These are phyloP conservation scores for Symbiodinium natans DNA, from an alignment of 73 alveolate genomes.

Conservation along the genomic window DNA sequence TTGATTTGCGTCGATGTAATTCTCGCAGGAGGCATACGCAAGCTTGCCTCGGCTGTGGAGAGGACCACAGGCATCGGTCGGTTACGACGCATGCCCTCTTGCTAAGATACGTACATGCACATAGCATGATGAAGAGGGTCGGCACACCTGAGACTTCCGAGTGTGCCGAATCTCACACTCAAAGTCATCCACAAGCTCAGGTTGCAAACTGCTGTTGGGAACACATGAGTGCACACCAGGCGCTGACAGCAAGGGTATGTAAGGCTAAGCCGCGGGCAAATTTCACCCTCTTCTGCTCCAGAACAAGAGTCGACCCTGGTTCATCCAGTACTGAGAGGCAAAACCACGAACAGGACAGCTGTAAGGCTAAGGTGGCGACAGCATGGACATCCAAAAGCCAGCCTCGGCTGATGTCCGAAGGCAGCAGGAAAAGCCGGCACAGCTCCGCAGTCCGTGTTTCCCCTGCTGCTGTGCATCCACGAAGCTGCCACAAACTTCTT, in stretches of 20 bases:
- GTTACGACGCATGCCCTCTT: not conserved
- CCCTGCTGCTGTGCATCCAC: not conserved
- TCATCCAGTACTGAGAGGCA: not conserved
- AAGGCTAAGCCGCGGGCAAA: not conserved
- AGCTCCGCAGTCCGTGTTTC: too few relatives aligned
- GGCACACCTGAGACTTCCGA: not conserved
- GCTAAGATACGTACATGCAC: not conserved
- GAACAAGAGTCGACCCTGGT: not conserved
- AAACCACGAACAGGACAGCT: not conserved
- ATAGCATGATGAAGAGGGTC: not conserved
- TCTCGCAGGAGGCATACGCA: not conserved
- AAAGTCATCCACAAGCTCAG: too few relatives aligned
- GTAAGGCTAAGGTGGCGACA: not conserved
- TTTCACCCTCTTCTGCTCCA: not conserved
- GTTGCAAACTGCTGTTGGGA: too few relatives aligned
- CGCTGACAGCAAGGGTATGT: not conserved
- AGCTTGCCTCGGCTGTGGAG: not conserved
- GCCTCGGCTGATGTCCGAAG: not conserved
- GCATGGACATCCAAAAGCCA: not conserved
- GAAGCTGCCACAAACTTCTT: not conserved
- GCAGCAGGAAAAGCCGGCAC: too few relatives aligned
- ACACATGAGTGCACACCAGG: too few relatives aligned
- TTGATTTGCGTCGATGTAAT: not conserved
- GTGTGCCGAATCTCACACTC: too few relatives aligned
- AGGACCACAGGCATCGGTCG: not conserved